phyloP scores from a whole-genome alignment of 805 yeast genomes.

The Cyberlindnera veronae region DNA sequence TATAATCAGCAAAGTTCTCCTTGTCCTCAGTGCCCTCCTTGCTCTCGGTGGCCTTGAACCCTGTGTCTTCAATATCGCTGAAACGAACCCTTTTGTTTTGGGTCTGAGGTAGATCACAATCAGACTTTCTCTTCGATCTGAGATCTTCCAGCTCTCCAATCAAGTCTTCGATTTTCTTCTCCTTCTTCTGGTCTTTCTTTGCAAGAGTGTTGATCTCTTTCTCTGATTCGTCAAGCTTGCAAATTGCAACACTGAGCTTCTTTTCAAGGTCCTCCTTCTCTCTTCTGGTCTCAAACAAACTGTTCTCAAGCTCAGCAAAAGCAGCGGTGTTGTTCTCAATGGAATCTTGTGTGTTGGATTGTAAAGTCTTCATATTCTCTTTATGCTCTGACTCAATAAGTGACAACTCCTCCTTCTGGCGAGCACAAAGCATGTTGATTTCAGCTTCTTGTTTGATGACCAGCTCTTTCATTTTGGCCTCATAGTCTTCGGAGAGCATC shows the following conservation, averaged over 20 bases:
- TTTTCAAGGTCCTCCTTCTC: conserved; percentile 1
- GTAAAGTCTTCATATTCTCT: background rate
- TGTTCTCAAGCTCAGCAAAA: background rate
- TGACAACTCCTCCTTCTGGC: background rate
- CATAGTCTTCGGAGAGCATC: conserved; percentile 32
- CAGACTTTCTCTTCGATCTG: conserved; percentile 20
- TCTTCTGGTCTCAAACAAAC: background rate
- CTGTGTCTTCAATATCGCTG: conserved; percentile 15
- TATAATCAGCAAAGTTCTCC: conserved; percentile 6
- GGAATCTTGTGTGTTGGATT: background rate
- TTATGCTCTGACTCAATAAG: background rate
- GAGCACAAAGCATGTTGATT: background rate
- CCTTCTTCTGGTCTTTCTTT: conserved; percentile 17
- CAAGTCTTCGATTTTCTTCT: conserved; percentile 15
- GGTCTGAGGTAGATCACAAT: background rate
- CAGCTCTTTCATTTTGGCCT: conserved; percentile 27
- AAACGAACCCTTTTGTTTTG: conserved; percentile 15
- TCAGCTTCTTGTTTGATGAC: conserved; percentile 11
- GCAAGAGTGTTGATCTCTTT: conserved; percentile 12
- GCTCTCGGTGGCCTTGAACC: no score
- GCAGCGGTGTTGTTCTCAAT: background rate
- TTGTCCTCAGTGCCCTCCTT: conserved; percentile 6
- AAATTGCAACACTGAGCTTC: conserved; percentile 6
- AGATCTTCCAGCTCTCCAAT: conserved; percentile 3
- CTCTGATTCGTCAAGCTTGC: conserved; percentile 11